A percentile compares a stretch with the other conserved stretches of the same genome.
Evolutionary conservation across 148 eudicot species (phyloP).

Genomic region (Suaeda aralocaspica): DNA sequence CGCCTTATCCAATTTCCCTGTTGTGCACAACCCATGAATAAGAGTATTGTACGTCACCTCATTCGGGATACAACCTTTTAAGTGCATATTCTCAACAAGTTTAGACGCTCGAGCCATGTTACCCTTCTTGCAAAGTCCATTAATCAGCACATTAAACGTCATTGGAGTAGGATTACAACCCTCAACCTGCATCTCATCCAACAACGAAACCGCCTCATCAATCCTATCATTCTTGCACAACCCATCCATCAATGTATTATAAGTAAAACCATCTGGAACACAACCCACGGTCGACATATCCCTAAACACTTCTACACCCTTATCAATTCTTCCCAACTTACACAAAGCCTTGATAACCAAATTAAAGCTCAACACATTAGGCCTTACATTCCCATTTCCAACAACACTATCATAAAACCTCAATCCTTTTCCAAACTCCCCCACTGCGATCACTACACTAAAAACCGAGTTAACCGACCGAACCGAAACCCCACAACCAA

Average conservation of each 20-base stretch:
- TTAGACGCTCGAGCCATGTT: slow-evolving; percentile 73
- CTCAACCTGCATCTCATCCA: slow-evolving; percentile 96
- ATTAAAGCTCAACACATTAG: slow-evolving; percentile 69
- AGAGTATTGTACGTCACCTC: slow-evolving; percentile 85
- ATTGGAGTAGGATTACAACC: slow-evolving; percentile 63
- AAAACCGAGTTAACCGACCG: slow-evolving; percentile 80
- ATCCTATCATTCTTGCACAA: slow-evolving; percentile 70
- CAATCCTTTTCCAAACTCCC: slow-evolving; percentile 44
- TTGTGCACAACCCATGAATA: slow-evolving; percentile 68
- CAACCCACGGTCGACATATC: slow-evolving; percentile 53
- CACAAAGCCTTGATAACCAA: slow-evolving; percentile 69
- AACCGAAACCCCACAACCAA: slow-evolving; percentile 48
- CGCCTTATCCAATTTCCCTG: slow-evolving; percentile 80
- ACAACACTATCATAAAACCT: slow-evolving; percentile 53
- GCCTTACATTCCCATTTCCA: slow-evolving; percentile 30
- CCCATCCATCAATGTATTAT: slow-evolving; percentile 88
- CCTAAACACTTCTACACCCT: slow-evolving; percentile 62
- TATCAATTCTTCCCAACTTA: slow-evolving; percentile 50
- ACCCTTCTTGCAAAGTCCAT: slow-evolving; percentile 79
- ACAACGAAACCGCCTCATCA: slow-evolving; percentile 70
- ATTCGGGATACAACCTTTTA: slow-evolving; percentile 82
- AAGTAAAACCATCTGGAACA: slow-evolving; percentile 70
- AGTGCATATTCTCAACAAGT: slow-evolving; percentile 81
- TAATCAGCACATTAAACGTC: slow-evolving; percentile 67
- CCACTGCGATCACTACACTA: slow-evolving; percentile 51